phyloP scores from a whole-genome alignment of 352 stramenopile genomes.

The Globisporangium echinulatum region DNA sequence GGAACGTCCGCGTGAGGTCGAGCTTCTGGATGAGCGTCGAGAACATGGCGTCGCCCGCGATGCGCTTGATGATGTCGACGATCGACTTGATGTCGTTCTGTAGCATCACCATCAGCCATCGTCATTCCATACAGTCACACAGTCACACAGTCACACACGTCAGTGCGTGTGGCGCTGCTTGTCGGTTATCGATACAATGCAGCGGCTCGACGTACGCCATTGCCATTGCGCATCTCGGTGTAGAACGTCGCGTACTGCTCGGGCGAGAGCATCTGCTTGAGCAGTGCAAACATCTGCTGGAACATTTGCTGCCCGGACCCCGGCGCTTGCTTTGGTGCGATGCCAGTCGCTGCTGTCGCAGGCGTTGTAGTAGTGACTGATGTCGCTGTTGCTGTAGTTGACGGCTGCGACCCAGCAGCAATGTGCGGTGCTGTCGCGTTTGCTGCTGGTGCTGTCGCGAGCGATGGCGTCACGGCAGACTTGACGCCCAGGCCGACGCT shows the following conservation, averaged over 20 bases:
- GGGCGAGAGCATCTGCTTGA: constrained; percentile 80
- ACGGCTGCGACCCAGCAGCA: background rate
- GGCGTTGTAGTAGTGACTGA: background rate
- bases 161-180: background rate
- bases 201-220: constrained; percentile 30
- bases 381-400: background rate
- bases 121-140: too few species aligned
- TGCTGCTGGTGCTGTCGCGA: background rate
- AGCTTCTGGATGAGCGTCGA: constrained; percentile 80
- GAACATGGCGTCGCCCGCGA: constrained; percentile 75
- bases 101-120: background rate
- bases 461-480: background rate
- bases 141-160: background rate
- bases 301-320: constrained; percentile 81
- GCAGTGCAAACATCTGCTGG: constrained; percentile 79
- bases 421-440: background rate
- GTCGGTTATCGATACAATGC: background rate
- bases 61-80: constrained; percentile 85
- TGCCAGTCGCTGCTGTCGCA: background rate
- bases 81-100: constrained; percentile 86
- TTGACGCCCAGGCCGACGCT: constrained; percentile 6
- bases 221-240: constrained; percentile 79
- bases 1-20: constrained; percentile 63
- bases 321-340: constrained; percentile 27
- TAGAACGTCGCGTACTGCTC: constrained; percentile 77